Base-by-base conservation (phyloP, 1,284 basidiomycete species). In the Agaricales sp. region DNA sequence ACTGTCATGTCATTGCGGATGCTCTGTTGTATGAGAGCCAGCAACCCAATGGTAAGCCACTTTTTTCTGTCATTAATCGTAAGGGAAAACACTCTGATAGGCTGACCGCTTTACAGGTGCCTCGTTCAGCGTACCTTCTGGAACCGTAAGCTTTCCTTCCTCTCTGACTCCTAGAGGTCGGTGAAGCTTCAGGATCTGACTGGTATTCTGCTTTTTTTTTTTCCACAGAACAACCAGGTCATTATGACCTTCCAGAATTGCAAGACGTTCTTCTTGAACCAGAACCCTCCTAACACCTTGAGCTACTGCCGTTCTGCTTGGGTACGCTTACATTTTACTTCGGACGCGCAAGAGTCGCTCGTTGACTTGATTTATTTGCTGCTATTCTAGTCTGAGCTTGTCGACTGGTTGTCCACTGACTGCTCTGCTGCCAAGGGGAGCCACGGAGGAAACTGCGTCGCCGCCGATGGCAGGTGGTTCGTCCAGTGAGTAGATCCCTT, bases 341-440 rank as follows among this genome's bases (percentile, higher is more conserved):
- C 11, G 48, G 44, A 41, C 11, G 11, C 30, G 30, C 24, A 37
- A 26, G 52, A 54, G 46, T 12, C 44, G 14, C 6, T 30, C 45
- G 18, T 35, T 35, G 30, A 35, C n/a, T 8, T n/a, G 30, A 35
- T n/a, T 35, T 35, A n/a, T n/a, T 11, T 35, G n/a, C 30, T n/a
- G n/a, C n/a, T n/a, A n/a, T n/a, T n/a, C n/a, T 49, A 72, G 70
- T 63, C 71, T 26, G 53, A 57, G 35, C 56, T 71, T 39, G 56
- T 73, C 23, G 63, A 71, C 52, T 69, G 60, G 38, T 59, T 73
- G 25, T 67, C 72, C 0, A 60, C 59, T 23, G 71, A 70, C 56
- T 75, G 72, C 55, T 68, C 72, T 55, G 59, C 69, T 1, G 61
- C 67, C 1, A 68, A 75, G 62, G 74, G 73, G 50, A 70, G 71